Evolutionary conservation across 2,329 filamentous ascomycete genomes (phyloP).

Genomic region (Claviceps africana): DNA sequence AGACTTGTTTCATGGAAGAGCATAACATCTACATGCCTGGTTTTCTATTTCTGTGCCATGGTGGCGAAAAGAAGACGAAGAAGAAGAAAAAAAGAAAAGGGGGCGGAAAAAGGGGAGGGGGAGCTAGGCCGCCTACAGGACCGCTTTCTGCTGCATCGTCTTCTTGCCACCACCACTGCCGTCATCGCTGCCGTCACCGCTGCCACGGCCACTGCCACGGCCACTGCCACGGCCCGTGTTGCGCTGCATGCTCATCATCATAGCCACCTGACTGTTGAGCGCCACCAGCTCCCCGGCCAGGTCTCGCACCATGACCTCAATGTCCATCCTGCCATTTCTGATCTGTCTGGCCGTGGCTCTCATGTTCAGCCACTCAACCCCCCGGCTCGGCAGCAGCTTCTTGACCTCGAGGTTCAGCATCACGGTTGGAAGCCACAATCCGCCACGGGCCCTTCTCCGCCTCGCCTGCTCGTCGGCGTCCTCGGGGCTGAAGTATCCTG

Average conservation of each 20-base stretch:
- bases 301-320: constrained; percentile 53
- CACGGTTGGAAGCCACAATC: constrained; percentile 63
- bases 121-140: background rate
- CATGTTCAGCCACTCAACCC: constrained; percentile 58
- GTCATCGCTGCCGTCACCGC: too few relatives aligned
- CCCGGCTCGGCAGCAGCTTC: constrained; percentile 50
- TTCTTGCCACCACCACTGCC: background rate
- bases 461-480: background rate
- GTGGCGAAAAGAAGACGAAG: too few relatives aligned
- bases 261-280: constrained; percentile 15
- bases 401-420: constrained; percentile 65
- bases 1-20: background rate
- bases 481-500: background rate
- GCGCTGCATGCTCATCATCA: constrained; percentile 9
- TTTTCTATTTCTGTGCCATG: background rate
- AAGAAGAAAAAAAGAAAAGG: too few relatives aligned
- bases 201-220: too few relatives aligned
- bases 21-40: background rate
- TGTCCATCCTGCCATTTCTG: constrained; percentile 57
- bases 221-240: too few relatives aligned
- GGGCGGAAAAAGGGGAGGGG: too few relatives aligned
- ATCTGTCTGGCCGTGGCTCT: constrained; percentile 53
- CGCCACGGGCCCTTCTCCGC: constrained; percentile 20
- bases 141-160: background rate
- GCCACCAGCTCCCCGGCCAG: constrained; percentile 14